These are phyloP conservation scores for Colletotrichum zoysiae DNA, from an alignment of 2,329 filamentous ascomycete species.

Conservation along the genomic window DNA sequence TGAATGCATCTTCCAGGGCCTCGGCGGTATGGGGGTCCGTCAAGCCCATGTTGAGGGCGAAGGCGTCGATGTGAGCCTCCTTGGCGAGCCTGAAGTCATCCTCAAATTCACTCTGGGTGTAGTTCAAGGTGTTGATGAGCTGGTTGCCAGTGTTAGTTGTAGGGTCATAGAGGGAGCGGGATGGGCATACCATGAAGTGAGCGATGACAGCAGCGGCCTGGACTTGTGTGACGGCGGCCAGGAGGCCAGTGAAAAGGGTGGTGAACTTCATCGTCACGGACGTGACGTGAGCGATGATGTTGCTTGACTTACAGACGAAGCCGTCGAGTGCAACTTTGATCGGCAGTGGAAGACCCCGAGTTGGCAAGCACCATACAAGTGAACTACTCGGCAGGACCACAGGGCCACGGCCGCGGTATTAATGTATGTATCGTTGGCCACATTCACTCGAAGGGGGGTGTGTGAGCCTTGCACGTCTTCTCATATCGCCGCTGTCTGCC, in stretches of 20 bases:
- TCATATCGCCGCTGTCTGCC: slow-evolving; percentile 13
- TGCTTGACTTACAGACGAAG: slow-evolving; percentile 4
- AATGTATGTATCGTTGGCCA: slow-evolving; percentile 26
- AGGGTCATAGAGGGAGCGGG: neutral
- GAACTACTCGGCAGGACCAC: neutral
- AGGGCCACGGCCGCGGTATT: slow-evolving; percentile 23
- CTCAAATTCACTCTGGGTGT: slow-evolving; percentile 58
- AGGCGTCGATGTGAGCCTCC: slow-evolving; percentile 51
- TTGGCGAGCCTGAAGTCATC: slow-evolving; percentile 61
- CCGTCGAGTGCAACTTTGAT: slow-evolving; percentile 20
- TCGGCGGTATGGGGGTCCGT: slow-evolving; percentile 30
- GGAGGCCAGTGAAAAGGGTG: slow-evolving; percentile 19
- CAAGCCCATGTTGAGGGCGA: slow-evolving; percentile 44
- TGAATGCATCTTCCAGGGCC: slow-evolving; percentile 32
- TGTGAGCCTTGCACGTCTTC: neutral
- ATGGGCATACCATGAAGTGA: slow-evolving; percentile 38
- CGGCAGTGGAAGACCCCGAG: neutral
- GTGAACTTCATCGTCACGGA: slow-evolving; percentile 33
- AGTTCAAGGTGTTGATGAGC: slow-evolving; percentile 39
- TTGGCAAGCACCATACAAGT: slow-evolving; percentile 3
- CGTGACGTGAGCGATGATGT: slow-evolving; percentile 8
- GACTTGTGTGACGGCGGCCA: slow-evolving; percentile 26
- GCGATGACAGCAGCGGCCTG: slow-evolving; percentile 37
- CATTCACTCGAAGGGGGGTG: slow-evolving; percentile 11
- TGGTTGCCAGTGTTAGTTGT: slow-evolving; percentile 6